Conservation (phyloP, 2,329 filamentous ascomycete genomes). For the Penicillium sp. region DNA sequence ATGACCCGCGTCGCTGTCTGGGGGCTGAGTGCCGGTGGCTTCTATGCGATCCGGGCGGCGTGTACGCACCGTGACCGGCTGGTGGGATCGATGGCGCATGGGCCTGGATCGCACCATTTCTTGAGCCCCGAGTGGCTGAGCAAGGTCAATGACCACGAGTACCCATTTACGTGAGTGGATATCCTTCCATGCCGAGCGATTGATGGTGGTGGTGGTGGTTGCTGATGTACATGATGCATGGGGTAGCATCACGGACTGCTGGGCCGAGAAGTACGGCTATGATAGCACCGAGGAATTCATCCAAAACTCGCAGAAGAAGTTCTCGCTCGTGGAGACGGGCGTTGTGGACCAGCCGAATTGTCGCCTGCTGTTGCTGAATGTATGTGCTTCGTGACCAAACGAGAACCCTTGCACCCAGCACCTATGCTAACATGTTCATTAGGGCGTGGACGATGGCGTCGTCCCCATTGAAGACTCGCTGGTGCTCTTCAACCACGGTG, state of each 20-base stretch:
- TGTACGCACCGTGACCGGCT: slow-evolving; percentile 61
- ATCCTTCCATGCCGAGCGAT: too few species aligned
- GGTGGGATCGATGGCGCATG: slow-evolving; percentile 59
- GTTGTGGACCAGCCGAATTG: slow-evolving; percentile 57
- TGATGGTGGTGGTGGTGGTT: too few species aligned
- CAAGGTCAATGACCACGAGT: slow-evolving; percentile 64
- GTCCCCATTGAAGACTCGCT: slow-evolving; percentile 68
- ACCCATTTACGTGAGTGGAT: slow-evolving; percentile 56
- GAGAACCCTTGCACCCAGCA: neutral
- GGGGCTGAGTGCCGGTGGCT: slow-evolving; percentile 65
- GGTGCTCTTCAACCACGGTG: slow-evolving; percentile 62
- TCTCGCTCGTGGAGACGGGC: slow-evolving; percentile 60
- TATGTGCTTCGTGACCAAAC: slow-evolving; percentile 29
- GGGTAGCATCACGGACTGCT: slow-evolving; percentile 51
- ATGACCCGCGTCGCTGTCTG: slow-evolving; percentile 58
- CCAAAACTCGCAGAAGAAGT: slow-evolving; percentile 56
- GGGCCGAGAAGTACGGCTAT: slow-evolving; percentile 64
- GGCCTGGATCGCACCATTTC: slow-evolving; percentile 62
- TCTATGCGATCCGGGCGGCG: slow-evolving; percentile 66
- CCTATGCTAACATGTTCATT: slow-evolving; percentile 2
- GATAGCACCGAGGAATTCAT: slow-evolving; percentile 55
- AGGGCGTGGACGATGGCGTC: slow-evolving; percentile 62
- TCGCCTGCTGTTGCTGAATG: slow-evolving; percentile 60
- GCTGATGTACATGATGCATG: too few species aligned
- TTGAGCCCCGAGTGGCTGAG: slow-evolving; percentile 60